phyloP scores from a whole-genome alignment of 139 green algal species.

The Tetratostichococcus sp. region DNA sequence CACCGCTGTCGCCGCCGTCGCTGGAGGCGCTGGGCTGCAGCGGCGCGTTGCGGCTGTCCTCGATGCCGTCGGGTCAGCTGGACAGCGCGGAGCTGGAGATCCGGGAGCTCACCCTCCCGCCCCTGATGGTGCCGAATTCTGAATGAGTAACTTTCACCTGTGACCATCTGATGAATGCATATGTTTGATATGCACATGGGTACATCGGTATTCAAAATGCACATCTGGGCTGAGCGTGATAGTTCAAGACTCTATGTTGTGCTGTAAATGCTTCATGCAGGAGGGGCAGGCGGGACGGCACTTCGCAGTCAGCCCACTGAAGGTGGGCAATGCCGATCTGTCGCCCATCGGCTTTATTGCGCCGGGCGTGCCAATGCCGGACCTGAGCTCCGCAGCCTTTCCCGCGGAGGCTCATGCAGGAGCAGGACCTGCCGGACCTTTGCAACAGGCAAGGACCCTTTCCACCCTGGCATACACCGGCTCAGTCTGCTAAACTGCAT shows the following conservation, averaged over 20 bases:
- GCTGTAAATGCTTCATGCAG: too few relatives aligned
- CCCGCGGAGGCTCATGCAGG: too few relatives aligned
- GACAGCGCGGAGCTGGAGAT: background rate
- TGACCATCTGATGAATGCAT: too few relatives aligned
- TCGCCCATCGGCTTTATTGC: background rate
- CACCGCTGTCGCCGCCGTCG: background rate
- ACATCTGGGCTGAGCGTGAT: too few relatives aligned
- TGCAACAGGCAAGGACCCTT: too few relatives aligned
- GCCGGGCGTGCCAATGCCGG: background rate
- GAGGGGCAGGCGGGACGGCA: background rate
- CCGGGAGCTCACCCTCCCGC: background rate
- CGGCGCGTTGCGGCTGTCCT: background rate
- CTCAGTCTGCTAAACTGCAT: too few relatives aligned
- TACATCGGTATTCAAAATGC: too few relatives aligned
- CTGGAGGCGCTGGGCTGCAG: background rate
- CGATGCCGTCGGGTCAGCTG: background rate
- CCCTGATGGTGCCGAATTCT: background rate
- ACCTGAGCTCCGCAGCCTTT: background rate
- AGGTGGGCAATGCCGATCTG: background rate
- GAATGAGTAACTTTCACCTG: too few relatives aligned
- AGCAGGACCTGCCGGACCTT: too few relatives aligned
- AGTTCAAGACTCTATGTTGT: too few relatives aligned
- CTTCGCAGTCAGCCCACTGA: background rate
- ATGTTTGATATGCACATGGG: too few relatives aligned
- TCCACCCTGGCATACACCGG: too few relatives aligned